These are phyloP conservation scores for Phytopythium ostracodes DNA, from an alignment of 352 stramenopile species.

Conservation along the genomic window DNA sequence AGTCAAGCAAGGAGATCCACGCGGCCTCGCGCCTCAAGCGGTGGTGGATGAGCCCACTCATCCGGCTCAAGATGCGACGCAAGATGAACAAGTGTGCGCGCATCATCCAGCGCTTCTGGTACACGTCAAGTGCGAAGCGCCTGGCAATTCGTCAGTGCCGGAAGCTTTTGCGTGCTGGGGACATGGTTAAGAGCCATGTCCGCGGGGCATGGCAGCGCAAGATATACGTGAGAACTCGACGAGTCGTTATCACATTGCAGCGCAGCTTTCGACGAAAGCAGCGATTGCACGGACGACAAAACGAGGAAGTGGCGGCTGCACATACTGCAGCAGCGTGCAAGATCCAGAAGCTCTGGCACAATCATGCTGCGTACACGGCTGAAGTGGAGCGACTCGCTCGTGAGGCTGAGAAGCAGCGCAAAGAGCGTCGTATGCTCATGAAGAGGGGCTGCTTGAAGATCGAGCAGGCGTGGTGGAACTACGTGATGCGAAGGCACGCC, in stretches of 20 bases:
- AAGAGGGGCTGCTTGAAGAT: constrained; percentile 32
- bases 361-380: constrained; percentile 18
- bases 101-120: constrained; percentile 77
- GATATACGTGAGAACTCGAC: constrained; percentile 22
- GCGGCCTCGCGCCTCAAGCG: constrained; percentile 85
- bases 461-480: constrained; percentile 32
- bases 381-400: constrained; percentile 12
- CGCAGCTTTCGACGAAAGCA: constrained; percentile 23
- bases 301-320: not conserved
- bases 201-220: constrained; percentile 21
- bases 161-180: constrained; percentile 51
- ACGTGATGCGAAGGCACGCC: constrained; percentile 30
- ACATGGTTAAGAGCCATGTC: constrained; percentile 42
- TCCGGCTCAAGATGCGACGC: constrained; percentile 46
- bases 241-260: constrained; percentile 32
- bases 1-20: constrained; percentile 92
- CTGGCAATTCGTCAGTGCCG: constrained; percentile 67
- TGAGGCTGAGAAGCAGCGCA: constrained; percentile 16
- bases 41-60: constrained; percentile 60
- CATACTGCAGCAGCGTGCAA: constrained; percentile 4
- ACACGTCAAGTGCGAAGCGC: constrained; percentile 70
- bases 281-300: not conserved
- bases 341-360: constrained; percentile 39
- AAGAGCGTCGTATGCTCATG: constrained; percentile 18
- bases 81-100: constrained; percentile 57